These are phyloP conservation scores for Rhexocercosporidium sp. DNA, from an alignment of 2,329 filamentous ascomycete genomes.

Conservation along the genomic window DNA sequence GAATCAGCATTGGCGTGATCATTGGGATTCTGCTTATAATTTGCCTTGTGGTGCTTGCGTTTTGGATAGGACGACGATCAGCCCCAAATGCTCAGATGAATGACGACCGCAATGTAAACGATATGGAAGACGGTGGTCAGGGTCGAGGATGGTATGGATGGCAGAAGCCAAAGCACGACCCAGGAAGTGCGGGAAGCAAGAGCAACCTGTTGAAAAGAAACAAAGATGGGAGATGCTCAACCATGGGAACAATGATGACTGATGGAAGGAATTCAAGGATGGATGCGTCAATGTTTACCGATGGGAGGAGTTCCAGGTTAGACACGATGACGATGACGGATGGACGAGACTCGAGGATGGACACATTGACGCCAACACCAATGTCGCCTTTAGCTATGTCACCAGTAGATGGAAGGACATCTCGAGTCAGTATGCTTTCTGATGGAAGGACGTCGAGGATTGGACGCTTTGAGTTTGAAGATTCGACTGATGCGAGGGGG, in stretches of 20 bases:
- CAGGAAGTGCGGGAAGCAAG: conserved; percentile 8
- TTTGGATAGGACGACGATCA: conserved; percentile 5
- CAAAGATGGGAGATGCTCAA: conserved; percentile 8
- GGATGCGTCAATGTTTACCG: background rate
- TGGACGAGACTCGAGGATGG: conserved; percentile 2
- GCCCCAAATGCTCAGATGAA: background rate
- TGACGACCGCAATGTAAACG: background rate
- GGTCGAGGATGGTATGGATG: background rate
- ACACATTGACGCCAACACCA: background rate
- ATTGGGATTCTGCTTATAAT: background rate
- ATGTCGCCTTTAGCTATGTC: background rate
- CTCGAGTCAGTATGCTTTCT: background rate
- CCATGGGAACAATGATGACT: conserved; percentile 1
- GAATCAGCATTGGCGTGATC: conserved; percentile 6
- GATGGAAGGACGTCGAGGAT: conserved; percentile 12
- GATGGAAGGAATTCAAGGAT: conserved; percentile 5
- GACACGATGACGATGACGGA: conserved; percentile 5
- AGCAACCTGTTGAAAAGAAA: conserved; percentile 4
- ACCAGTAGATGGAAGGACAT: conserved; percentile 5
- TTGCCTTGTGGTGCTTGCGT: background rate
- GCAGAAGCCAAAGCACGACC: background rate
- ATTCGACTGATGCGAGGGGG: conserved; percentile 2
- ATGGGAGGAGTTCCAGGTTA: conserved; percentile 9
- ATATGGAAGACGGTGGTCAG: background rate
- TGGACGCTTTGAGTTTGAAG: conserved; percentile 12